These are phyloP conservation scores for Camellia granthamiana DNA, from an alignment of 148 eudicot genomes.

Conservation along the genomic window DNA sequence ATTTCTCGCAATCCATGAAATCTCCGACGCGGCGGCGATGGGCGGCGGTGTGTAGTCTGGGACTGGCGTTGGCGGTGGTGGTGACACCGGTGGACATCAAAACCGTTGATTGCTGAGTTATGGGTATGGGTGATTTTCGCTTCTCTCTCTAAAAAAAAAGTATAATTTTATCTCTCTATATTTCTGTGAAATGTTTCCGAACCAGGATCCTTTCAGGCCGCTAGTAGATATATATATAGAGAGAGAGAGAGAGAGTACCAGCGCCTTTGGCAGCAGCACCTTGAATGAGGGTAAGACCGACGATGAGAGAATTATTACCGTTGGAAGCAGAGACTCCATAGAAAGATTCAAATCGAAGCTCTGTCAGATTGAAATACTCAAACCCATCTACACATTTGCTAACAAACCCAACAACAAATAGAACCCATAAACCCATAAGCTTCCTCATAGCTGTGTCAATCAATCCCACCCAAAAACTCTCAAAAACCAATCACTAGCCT, in stretches of 20 bases:
- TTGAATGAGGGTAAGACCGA: slow-evolving; percentile 66
- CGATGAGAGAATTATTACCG: slow-evolving; percentile 47
- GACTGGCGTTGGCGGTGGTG: too few species aligned
- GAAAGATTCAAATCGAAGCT: slow-evolving; percentile 31
- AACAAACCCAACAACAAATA: slow-evolving; percentile 25
- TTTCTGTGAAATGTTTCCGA: too few species aligned
- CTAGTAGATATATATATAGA: neutral
- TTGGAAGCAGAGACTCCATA: slow-evolving; percentile 44
- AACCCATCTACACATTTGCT: slow-evolving; percentile 30
- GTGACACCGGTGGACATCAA: too few species aligned
- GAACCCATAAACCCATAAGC: slow-evolving; percentile 25
- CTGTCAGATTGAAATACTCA: slow-evolving; percentile 30
- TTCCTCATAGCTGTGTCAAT: slow-evolving; percentile 16
- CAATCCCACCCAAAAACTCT: neutral
- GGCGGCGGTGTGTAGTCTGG: too few species aligned
- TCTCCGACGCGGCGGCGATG: too few species aligned
- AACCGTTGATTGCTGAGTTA: too few species aligned
- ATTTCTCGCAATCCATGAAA: too few species aligned
- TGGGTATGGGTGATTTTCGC: too few species aligned
- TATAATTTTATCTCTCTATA: too few species aligned
- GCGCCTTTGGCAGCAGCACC: slow-evolving; percentile 94
- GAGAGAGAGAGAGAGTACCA: slow-evolving; percentile 44
- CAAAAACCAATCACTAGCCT: neutral
- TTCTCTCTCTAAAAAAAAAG: too few species aligned
- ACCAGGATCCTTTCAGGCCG: too few species aligned